These are phyloP conservation scores for Raphanus raphanistrum DNA, from an alignment of 345 rosid genomes.

Conservation along the genomic window DNA sequence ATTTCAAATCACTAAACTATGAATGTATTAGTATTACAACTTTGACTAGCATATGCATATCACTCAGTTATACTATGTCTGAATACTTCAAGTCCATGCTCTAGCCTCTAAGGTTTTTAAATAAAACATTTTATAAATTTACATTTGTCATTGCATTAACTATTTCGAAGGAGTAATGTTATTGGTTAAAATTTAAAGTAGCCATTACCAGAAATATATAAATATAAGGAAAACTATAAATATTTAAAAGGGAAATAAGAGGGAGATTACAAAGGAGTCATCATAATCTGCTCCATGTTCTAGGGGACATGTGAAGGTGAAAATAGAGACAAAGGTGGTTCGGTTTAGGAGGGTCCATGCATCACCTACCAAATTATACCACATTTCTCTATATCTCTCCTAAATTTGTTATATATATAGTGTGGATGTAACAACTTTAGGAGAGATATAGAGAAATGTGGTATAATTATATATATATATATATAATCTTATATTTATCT, in stretches of 20 bases:
- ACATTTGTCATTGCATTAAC: not conserved
- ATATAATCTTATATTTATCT: too few relatives aligned
- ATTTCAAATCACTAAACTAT: not conserved
- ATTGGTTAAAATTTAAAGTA: not conserved
- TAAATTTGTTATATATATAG: too few relatives aligned
- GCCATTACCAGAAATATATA: not conserved
- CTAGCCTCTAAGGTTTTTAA: not conserved
- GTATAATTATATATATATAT: too few relatives aligned
- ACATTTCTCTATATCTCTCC: not conserved
- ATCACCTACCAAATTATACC: constrained; percentile 24
- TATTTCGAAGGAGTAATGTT: not conserved
- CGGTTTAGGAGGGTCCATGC: constrained; percentile 37
- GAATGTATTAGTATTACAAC: not conserved
- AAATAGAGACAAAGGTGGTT: constrained; percentile 41
- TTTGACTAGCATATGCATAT: not conserved
- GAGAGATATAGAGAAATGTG: too few relatives aligned
- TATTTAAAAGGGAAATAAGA: not conserved
- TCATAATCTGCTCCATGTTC: constrained; percentile 46
- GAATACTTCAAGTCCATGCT: not conserved
- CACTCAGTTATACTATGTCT: not conserved
- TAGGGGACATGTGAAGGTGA: constrained; percentile 43
- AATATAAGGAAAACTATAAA: not conserved
- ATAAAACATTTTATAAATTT: not conserved
- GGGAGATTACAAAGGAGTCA: constrained; percentile 15
- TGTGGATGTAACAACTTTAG: too few relatives aligned